phyloP scores from a whole-genome alignment of 768 basidiomycete species.

The Daedaleopsis nitida region DNA sequence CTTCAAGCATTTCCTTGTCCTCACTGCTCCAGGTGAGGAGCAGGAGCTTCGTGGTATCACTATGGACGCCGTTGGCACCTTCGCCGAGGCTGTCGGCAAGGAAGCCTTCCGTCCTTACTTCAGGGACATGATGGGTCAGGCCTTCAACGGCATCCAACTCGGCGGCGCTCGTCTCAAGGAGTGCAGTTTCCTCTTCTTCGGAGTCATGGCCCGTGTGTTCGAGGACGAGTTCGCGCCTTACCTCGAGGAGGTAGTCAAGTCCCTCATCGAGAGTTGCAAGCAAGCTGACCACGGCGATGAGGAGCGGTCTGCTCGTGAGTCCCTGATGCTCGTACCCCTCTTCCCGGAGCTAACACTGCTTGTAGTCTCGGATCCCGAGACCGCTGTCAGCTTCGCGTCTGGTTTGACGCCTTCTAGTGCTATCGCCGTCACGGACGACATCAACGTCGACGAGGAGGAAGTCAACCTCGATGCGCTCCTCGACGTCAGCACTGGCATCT shows the following conservation, averaged over 20 bases:
- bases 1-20: conserved; percentile 84
- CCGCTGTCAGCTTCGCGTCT: conserved; percentile 64
- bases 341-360: background rate
- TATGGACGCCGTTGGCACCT: conserved; percentile 98
- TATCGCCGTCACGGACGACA: conserved; percentile 62
- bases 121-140: conserved; percentile 93
- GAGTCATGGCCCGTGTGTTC: conserved; percentile 97
- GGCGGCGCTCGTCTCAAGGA: conserved; percentile 88
- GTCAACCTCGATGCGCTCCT: conserved; percentile 84
- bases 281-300: conserved; percentile 81
- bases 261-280: conserved; percentile 78
- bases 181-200: conserved; percentile 97
- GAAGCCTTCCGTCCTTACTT: conserved; percentile 96
- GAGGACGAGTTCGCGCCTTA: conserved; percentile 91
- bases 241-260: conserved; percentile 82
- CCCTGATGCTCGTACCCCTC: background rate
- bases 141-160: conserved; percentile 86
- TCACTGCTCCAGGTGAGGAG: conserved; percentile 89
- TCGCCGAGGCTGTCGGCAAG: conserved; percentile 94
- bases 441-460: conserved; percentile 67
- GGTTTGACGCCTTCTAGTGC: conserved; percentile 75
- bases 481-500: conserved; percentile 93
- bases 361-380: conserved; percentile 55
- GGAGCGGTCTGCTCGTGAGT: conserved; percentile 45
- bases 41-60: conserved; percentile 94